Percentiles rank a stretch among this genome's conserved stretches.
These are phyloP conservation scores for Tetragonia tetragonoides DNA, from an alignment of 148 eudicot genomes.

Conservation along the genomic window DNA sequence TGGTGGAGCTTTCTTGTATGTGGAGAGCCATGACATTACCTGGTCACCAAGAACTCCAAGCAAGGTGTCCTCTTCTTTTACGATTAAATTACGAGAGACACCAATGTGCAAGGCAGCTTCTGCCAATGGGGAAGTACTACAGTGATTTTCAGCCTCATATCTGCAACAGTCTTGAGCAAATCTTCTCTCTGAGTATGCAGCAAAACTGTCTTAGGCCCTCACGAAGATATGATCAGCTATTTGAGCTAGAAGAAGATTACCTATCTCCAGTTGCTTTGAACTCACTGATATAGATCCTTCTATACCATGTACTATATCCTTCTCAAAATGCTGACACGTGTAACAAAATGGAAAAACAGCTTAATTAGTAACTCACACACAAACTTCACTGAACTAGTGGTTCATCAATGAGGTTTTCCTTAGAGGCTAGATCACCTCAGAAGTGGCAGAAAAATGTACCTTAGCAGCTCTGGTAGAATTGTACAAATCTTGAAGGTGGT, in stretches of 20 bases:
- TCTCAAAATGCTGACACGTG: slow-evolving; percentile 66
- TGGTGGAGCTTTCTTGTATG: not conserved
- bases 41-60: slow-evolving; percentile 49
- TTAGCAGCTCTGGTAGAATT: slow-evolving; percentile 74
- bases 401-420: not conserved
- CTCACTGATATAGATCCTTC: slow-evolving; percentile 64
- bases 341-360: slow-evolving; percentile 23
- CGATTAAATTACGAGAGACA: slow-evolving; percentile 49
- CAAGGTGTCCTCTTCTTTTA: slow-evolving; percentile 61
- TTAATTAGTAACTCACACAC: not conserved
- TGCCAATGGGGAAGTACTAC: slow-evolving; percentile 48
- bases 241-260: slow-evolving; percentile 28
- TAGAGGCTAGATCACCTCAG: slow-evolving; percentile 2
- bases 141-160: slow-evolving; percentile 55
- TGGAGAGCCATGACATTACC: slow-evolving; percentile 36
- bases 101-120: slow-evolving; percentile 58
- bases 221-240: not conserved
- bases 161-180: slow-evolving; percentile 76
- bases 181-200: slow-evolving; percentile 48
- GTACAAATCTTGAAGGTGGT: slow-evolving; percentile 59
- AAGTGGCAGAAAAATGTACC: slow-evolving; percentile 37
- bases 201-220: slow-evolving; percentile 15
- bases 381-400: not conserved
- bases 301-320: slow-evolving; percentile 60
- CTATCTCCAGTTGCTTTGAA: slow-evolving; percentile 75